These are phyloP conservation scores for Psidium friedrichsthalianum DNA, from an alignment of 345 rosid genomes.

Conservation along the genomic window DNA sequence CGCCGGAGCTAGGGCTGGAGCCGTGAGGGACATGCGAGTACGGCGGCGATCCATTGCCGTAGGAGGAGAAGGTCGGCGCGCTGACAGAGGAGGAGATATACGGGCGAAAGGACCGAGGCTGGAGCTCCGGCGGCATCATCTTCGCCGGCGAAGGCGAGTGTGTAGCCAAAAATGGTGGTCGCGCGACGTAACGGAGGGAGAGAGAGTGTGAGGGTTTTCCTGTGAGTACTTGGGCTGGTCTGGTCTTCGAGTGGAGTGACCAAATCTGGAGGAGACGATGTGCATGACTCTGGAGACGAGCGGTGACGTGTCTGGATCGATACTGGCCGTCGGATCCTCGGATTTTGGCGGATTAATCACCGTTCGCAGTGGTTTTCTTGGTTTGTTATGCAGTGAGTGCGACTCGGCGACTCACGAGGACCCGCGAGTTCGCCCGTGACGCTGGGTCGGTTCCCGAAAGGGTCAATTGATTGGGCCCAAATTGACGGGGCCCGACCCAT, in stretches of 20 bases:
- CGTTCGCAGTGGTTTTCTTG: background rate
- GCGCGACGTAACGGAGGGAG: background rate
- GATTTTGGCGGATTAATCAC: background rate
- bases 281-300: background rate
- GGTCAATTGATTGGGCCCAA: background rate
- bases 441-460: background rate
- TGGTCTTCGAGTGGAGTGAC: background rate
- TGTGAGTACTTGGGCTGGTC: background rate
- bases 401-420: background rate
- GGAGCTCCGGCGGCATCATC: constrained; percentile 93
- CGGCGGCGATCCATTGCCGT: constrained; percentile 24
- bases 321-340: constrained; percentile 7
- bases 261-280: background rate
- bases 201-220: background rate
- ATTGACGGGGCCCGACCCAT: background rate
- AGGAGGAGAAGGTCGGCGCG: constrained; percentile 28
- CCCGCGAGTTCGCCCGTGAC: background rate
- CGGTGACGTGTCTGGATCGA: constrained; percentile 14
- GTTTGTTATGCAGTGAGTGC: background rate
- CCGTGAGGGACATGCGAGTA: constrained; percentile 16
- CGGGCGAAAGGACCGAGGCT: constrained; percentile 79
- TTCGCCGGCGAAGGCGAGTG: constrained; percentile 21
- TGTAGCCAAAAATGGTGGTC: background rate
- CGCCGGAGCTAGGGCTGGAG: constrained; percentile 28
- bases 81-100: constrained; percentile 40